Conservation (phyloP, 2,329 filamentous ascomycete genomes). For the Fusarium hainanense region DNA sequence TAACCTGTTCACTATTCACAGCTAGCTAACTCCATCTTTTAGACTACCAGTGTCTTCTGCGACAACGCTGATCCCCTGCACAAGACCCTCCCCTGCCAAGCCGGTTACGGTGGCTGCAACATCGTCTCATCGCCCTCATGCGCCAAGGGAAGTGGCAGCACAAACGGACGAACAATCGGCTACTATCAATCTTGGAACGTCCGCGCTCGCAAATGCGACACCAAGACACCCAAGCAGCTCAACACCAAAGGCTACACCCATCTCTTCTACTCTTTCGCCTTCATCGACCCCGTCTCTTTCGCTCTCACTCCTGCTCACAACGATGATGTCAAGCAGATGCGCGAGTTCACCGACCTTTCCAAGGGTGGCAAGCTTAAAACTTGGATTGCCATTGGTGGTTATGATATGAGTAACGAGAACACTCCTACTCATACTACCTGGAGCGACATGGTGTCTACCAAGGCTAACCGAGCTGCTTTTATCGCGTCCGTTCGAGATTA, state of each 20-base stretch:
- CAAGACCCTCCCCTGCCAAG: constrained; percentile 7
- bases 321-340: constrained; percentile 15
- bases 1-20: too few relatives aligned
- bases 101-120: constrained; percentile 6
- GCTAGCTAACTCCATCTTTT: fast-evolving
- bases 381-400: constrained; percentile 57
- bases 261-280: constrained; percentile 31
- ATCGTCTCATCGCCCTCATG: constrained; percentile 10
- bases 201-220: constrained; percentile 8
- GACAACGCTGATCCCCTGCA: constrained; percentile 2
- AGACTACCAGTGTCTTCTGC: background rate
- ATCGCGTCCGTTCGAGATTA: constrained; percentile 48
- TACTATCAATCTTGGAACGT: constrained; percentile 33
- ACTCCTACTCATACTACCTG: constrained; percentile 45
- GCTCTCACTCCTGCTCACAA: background rate
- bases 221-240: constrained; percentile 29
- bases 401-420: constrained; percentile 52
- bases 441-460: constrained; percentile 43
- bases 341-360: constrained; percentile 19
- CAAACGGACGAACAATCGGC: constrained; percentile 13
- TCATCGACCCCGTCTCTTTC: constrained; percentile 23
- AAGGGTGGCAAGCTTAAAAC: constrained; percentile 44
- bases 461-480: constrained; percentile 49
- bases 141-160: constrained; percentile 3
- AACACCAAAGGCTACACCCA: constrained; percentile 13